Evolutionary conservation across 345 rosid species (phyloP).

Genomic region (Citropsis articulata): DNA sequence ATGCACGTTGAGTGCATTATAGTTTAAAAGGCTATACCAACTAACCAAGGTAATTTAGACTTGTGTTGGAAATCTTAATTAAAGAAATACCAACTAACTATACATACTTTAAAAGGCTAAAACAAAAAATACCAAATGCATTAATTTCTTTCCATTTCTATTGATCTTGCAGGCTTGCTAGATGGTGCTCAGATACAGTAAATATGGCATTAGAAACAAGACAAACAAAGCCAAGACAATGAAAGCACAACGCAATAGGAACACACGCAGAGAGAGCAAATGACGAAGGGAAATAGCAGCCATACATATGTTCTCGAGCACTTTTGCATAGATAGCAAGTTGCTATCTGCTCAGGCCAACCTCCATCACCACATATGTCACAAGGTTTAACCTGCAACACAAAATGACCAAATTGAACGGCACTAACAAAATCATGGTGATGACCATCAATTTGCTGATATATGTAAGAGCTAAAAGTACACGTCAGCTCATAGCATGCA

Average conservation of each 20-base stretch:
- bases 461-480: background rate
- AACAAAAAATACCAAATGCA: background rate
- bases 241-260: no score
- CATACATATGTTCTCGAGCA: background rate
- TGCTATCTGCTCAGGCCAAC: background rate
- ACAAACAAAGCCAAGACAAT: background rate
- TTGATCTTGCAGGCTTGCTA: background rate
- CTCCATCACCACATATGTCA: background rate
- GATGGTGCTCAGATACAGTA: background rate
- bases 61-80: no score
- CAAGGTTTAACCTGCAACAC: background rate
- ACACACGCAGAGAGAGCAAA: background rate
- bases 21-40: no score
- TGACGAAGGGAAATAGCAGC: background rate
- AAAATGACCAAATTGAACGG: background rate
- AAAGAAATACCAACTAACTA: no score
- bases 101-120: no score
- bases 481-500: background rate
- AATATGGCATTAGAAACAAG: background rate
- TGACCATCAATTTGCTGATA: background rate
- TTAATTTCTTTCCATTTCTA: background rate
- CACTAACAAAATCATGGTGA: background rate
- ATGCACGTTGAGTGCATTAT: background rate
- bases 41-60: no score
- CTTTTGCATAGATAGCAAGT: background rate